Base-by-base conservation (phyloP, 768 basidiomycete species). In the Hericium alpestre region DNA sequence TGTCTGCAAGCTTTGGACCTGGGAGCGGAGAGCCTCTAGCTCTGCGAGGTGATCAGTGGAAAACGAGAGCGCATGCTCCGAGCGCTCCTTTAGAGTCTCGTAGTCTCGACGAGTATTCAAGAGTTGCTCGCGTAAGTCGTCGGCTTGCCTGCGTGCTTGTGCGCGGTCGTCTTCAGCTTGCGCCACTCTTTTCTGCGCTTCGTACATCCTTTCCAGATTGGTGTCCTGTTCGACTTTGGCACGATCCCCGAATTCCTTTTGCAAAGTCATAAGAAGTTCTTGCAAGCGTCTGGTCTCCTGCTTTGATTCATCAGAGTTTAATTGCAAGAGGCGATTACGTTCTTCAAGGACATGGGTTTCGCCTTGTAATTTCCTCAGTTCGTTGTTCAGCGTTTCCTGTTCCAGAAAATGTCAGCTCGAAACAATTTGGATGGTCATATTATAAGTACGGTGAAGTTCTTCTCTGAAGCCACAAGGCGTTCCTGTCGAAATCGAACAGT, bases 331-430 rank as follows among this genome's bases (percentile, higher is more conserved):
- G 5, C 64, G 37, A 32, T 74, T 76, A 54, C 75, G 73, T 55
- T 76, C 75, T 15, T 72, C 66, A 4, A 79, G 61, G 2, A 76
- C 65, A 0, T 73, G 71, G 9, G 77, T 65, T 51, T 79, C 75
- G 38, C 63, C 59, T 39, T 72, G 68, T 16, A 74, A 61, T 51
- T 69, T 70, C 12, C 69, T 71, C 1, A 64, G 69, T 13, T 66
- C 64, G 7, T 69, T 62, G 54, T 74, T 72, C 25, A 75, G 51
- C 15, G 58, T 63, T 55, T 59, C 56, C 70, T 70, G 32, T 32
- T 32, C 32, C 32, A 60, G 10, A 37, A 25, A 41, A 39, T n/a
- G 20, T 40, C 12, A 32, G 43, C 13, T 38, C 7, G 27, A n/a
- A n/a, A 18, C 12, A 63, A 65, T 2, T 55, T 53, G 65, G 10